These are phyloP conservation scores for Knoxia roxburghii DNA, from an alignment of 257 asterid species.

Conservation along the genomic window DNA sequence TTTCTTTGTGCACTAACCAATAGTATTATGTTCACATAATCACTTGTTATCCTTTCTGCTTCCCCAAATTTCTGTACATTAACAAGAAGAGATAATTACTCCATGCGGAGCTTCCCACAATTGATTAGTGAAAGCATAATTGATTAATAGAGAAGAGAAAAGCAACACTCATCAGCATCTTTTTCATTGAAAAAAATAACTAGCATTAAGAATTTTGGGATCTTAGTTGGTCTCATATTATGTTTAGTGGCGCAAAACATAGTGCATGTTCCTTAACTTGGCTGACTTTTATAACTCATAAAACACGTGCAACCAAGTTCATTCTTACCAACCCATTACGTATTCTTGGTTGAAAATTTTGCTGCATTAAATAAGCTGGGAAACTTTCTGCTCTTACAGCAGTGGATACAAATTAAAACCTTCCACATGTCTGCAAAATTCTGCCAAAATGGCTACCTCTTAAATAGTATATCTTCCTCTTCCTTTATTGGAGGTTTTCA, in stretches of 20 bases:
- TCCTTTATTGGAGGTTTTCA: not conserved
- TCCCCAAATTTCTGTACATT: too few relatives aligned
- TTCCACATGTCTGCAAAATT: slow-evolving; percentile 1
- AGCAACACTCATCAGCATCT: not conserved
- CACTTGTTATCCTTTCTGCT: not conserved
- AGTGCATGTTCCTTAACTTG: slow-evolving; percentile 12
- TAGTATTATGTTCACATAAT: not conserved
- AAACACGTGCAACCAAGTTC: slow-evolving; percentile 10
- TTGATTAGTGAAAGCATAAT: not conserved
- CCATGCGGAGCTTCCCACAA: too few relatives aligned
- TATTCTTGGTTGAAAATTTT: not conserved
- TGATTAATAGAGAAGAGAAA: too few relatives aligned
- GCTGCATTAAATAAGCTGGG: not conserved
- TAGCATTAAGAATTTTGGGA: not conserved
- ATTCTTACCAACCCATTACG: not conserved
- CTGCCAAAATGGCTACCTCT: not conserved
- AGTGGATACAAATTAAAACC: not conserved
- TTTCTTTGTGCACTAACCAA: not conserved
- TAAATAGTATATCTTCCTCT: not conserved
- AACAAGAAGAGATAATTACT: too few relatives aligned
- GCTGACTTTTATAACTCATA: not conserved
- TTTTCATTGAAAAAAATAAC: not conserved
- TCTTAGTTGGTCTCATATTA: not conserved
- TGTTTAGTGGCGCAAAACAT: slow-evolving; percentile 14
- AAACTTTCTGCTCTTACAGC: not conserved